These are phyloP conservation scores for Hysterium pulicare DNA, from an alignment of 2,329 filamentous ascomycete genomes.

Conservation along the genomic window DNA sequence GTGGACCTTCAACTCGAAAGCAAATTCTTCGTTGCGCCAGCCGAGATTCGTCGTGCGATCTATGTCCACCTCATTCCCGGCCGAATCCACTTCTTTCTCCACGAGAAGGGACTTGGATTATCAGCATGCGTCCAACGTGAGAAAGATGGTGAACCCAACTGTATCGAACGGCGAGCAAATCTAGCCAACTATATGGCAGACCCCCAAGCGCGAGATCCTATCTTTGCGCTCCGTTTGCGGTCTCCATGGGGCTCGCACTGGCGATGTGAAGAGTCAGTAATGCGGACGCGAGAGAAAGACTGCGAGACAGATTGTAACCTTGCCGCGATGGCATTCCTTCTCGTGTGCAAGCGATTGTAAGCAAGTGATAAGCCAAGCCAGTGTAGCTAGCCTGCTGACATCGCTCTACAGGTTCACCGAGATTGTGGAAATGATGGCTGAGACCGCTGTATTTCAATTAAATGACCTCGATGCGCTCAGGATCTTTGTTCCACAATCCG, in stretches of 20 bases:
- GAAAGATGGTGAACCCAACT: slow-evolving; percentile 4
- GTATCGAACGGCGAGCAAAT: slow-evolving; percentile 3
- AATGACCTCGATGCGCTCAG: slow-evolving; percentile 7
- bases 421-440: slow-evolving; percentile 7
- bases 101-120: not conserved
- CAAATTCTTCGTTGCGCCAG: slow-evolving; percentile 7
- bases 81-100: slow-evolving; percentile 6
- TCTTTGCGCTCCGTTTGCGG: slow-evolving; percentile 9
- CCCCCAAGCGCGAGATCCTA: slow-evolving; percentile 3
- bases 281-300: slow-evolving; percentile 1
- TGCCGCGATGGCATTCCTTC: slow-evolving; percentile 4
- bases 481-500: not conserved
- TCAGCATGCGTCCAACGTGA: slow-evolving; percentile 2
- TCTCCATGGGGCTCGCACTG: slow-evolving; percentile 15
- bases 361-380: slow-evolving; percentile 3
- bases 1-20: slow-evolving; percentile 7
- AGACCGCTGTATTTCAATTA: slow-evolving; percentile 6
- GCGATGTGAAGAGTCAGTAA: slow-evolving; percentile 13
- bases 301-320: not conserved
- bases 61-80: slow-evolving; percentile 9
- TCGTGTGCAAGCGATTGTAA: slow-evolving; percentile 10
- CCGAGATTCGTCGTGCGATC: slow-evolving; percentile 10
- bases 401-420: slow-evolving; percentile 9
- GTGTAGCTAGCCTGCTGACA: no score
- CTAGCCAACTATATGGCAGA: not conserved